Evolutionary conservation across 768 basidiomycete genomes (phyloP), one percentile per base, ranked within the genome.

Genomic region (Lactifluus piperatus): DNA sequence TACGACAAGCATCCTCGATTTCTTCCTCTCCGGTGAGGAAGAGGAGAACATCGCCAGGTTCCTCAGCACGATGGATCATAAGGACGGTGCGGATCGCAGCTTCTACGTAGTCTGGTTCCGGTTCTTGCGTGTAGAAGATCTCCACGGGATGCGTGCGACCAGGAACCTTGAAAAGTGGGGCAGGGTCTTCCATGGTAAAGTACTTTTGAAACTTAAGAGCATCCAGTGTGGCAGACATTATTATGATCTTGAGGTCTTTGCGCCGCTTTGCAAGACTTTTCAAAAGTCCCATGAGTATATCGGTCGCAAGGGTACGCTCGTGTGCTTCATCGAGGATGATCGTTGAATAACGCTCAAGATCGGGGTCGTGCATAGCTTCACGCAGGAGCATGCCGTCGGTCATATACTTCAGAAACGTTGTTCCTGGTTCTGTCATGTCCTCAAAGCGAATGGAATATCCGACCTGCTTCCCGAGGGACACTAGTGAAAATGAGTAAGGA

Each of bases 261-360:
- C 97, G 84, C 63, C 80, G 82, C 69, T 83, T 85, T 3, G 87
- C 87, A 24, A 99, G 80, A 34, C 77, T 72, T 73, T 98, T 99
- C 34, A 98, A 79, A 7, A 99, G 78, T 62, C 95, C 94, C 94
- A 99, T 98, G 34, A 99, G 84, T 67, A 98, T 94, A 74, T 99
- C 97, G 32, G 95, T 98, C 0, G 97, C 92, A 41, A 97, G 81
- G 0, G 97, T 98, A 62, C 95, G 87, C 75, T 99, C 97, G 76
- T 99, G 97, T 5, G 93, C 97, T 75, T 99, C 97, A 71, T 99
- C 97, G 57, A 98, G 83, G 67, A 99, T 98, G 73, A 99, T 94
- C 22, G 95, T 97, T 20, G 92, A 95, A 71, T 99, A 99, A 4
- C 94, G 84, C 27, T 80, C 77, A 39, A 98, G 81, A 20, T 82